A percentile compares a stretch with the other conserved stretches of the same genome.
These are phyloP conservation scores for Daldinia grandis DNA, from an alignment of 495 filamentous ascomycete species.

Conservation along the genomic window DNA sequence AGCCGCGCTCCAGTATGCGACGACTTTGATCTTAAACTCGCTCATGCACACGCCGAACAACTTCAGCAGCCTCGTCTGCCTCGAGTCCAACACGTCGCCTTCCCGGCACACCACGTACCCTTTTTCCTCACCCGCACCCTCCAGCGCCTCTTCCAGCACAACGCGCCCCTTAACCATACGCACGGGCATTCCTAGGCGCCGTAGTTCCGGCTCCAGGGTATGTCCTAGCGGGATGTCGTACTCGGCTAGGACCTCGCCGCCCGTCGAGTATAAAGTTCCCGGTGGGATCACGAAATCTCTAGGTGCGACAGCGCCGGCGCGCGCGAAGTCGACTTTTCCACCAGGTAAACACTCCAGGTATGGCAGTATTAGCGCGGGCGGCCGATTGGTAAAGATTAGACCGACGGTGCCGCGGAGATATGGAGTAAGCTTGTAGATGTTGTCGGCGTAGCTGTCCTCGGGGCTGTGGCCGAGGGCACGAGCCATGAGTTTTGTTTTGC, in stretches of 20 bases:
- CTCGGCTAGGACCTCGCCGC: slow-evolving; percentile 75
- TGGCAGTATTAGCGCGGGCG: slow-evolving; percentile 65
- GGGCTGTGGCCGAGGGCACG: slow-evolving; percentile 81
- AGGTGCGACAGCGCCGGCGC: slow-evolving; percentile 79
- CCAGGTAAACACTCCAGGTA: slow-evolving; percentile 75
- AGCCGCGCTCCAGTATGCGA: slow-evolving; percentile 75
- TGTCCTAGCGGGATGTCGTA: slow-evolving; percentile 88
- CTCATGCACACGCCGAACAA: slow-evolving; percentile 87
- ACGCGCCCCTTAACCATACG: slow-evolving; percentile 88
- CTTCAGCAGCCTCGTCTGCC: slow-evolving; percentile 93
- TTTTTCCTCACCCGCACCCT: slow-evolving; percentile 48
- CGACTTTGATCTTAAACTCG: slow-evolving; percentile 82
- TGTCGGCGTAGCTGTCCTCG: slow-evolving; percentile 78
- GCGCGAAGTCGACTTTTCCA: slow-evolving; percentile 76
- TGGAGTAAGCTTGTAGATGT: slow-evolving; percentile 72
- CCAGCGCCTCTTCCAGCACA: slow-evolving; percentile 66
- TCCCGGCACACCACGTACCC: slow-evolving; percentile 79
- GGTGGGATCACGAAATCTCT: slow-evolving; percentile 79
- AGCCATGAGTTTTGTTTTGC: slow-evolving; percentile 98
- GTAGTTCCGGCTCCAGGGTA: slow-evolving; percentile 84
- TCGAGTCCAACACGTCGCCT: slow-evolving; percentile 81
- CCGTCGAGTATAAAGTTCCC: slow-evolving; percentile 78
- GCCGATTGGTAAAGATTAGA: slow-evolving; percentile 85
- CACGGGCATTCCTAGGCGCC: slow-evolving; percentile 88
- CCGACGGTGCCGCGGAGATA: slow-evolving; percentile 85